Evolutionary conservation across 345 rosid species (phyloP).

Genomic region (Toxicodendron radicans): DNA sequence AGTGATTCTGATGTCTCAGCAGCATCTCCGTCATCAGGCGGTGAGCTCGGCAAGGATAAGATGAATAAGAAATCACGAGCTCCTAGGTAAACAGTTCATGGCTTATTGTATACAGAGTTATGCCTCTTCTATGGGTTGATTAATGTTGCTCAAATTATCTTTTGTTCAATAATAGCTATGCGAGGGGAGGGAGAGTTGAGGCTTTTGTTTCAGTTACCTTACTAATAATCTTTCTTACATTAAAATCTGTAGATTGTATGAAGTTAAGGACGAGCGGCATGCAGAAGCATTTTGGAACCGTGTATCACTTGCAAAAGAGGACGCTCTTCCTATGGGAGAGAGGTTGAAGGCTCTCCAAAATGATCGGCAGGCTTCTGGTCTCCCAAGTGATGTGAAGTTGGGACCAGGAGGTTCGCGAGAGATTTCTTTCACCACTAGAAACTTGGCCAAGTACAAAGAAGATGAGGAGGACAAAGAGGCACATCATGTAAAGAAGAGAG

Average conservation of each 20-base stretch:
- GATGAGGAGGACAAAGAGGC: conserved; percentile 49
- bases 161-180: not conserved
- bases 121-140: not conserved
- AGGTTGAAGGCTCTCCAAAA: conserved; percentile 65
- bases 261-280: conserved; percentile 85
- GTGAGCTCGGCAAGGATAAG: conserved; percentile 31
- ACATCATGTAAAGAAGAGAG: conserved; percentile 56
- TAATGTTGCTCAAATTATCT: not conserved
- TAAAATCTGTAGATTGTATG: conserved; percentile 54
- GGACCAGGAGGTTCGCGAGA: conserved; percentile 94
- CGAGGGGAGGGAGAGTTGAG: not conserved
- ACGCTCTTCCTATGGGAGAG: conserved; percentile 74
- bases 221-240: not conserved
- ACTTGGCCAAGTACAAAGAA: conserved; percentile 59
- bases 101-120: not conserved
- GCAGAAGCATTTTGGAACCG: conserved; percentile 75
- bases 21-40: conserved; percentile 47
- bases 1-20: conserved; percentile 63
- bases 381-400: conserved; percentile 52
- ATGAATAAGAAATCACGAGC: conserved; percentile 50
- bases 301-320: conserved; percentile 68
- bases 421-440: conserved; percentile 68
- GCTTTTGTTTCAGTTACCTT: not conserved
- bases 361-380: conserved; percentile 32
- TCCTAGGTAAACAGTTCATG: conserved; percentile 54